Evolutionary conservation across 1,284 basidiomycete species (phyloP).

Genomic region (Lignosus rhinocerotis): DNA sequence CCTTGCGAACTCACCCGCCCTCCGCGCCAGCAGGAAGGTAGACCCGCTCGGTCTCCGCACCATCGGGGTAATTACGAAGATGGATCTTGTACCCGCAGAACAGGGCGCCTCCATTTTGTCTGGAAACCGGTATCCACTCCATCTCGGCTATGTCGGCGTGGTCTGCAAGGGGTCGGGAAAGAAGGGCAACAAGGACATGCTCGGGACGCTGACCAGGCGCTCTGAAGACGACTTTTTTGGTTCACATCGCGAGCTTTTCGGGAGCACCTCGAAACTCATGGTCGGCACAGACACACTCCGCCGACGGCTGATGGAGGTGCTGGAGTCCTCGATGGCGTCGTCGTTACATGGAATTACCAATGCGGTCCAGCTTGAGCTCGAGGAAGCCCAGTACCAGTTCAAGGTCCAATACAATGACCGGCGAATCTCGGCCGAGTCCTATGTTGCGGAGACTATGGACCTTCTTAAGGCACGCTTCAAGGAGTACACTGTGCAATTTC

Average conservation of each 20-base stretch:
- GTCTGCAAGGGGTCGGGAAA: conserved; percentile 77
- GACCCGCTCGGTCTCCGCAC: conserved; percentile 95
- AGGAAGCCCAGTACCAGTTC: conserved; percentile 97
- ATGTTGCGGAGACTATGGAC: conserved; percentile 97
- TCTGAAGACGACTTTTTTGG: conserved; percentile 86
- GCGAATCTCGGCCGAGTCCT: conserved; percentile 92
- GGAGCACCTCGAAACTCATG: conserved; percentile 71
- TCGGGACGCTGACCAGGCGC: conserved; percentile 56
- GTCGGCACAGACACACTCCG: conserved; percentile 90
- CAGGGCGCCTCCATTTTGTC: conserved; percentile 81
- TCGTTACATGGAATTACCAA: conserved; percentile 95
- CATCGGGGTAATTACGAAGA: conserved; percentile 98
- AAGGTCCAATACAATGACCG: conserved; percentile 99
- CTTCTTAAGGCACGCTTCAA: conserved; percentile 90
- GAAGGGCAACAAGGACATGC: conserved; percentile 44
- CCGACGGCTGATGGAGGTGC: conserved; percentile 90
- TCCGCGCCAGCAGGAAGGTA: conserved; percentile 90
- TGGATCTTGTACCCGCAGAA: conserved; percentile 92
- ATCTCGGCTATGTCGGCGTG: conserved; percentile 97
- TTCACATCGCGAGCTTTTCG: conserved; percentile 72
- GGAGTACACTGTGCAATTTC: conserved; percentile 83
- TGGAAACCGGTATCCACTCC: conserved; percentile 95
- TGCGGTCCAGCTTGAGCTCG: conserved; percentile 94
- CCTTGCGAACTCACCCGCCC: conserved; percentile 95
- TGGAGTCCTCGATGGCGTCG: conserved; percentile 96